Conservation (phyloP, 371 early-diverging fungal genomes). For the Gilbertella persicaria region DNA sequence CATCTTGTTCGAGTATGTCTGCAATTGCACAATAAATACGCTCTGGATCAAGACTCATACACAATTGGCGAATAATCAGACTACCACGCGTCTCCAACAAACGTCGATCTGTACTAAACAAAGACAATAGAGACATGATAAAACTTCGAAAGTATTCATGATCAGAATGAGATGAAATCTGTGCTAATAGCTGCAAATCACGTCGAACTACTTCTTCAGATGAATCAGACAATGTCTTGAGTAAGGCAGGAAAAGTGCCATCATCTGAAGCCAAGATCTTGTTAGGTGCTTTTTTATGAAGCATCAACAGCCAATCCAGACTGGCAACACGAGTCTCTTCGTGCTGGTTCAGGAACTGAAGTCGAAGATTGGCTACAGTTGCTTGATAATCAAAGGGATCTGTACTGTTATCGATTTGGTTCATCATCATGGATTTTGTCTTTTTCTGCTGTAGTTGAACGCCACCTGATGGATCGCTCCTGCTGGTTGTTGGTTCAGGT, state of each 20-base stretch:
- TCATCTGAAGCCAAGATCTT: slow-evolving; percentile 76
- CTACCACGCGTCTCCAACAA: slow-evolving; percentile 83
- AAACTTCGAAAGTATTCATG: slow-evolving; percentile 78
- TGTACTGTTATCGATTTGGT: not conserved
- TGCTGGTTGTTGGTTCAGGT: slow-evolving; percentile 27
- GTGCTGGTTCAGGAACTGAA: slow-evolving; percentile 78
- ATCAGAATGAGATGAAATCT: slow-evolving; percentile 82
- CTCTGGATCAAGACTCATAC: slow-evolving; percentile 83
- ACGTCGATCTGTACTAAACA: slow-evolving; percentile 86
- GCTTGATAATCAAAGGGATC: slow-evolving; percentile 78
- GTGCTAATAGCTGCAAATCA: slow-evolving; percentile 89
- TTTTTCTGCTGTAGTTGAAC: slow-evolving; percentile 8
- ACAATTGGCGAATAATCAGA: slow-evolving; percentile 88
- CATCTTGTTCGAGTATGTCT: slow-evolving; percentile 79
- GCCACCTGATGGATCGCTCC: slow-evolving; percentile 28
- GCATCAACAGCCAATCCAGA: slow-evolving; percentile 90
- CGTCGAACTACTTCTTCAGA: slow-evolving; percentile 89
- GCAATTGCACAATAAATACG: slow-evolving; percentile 82
- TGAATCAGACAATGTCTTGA: slow-evolving; percentile 84
- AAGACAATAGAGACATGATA: slow-evolving; percentile 75
- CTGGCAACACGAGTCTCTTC: slow-evolving; percentile 88
- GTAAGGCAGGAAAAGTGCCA: slow-evolving; percentile 77
- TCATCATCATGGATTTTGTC: not conserved
- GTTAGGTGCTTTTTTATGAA: slow-evolving; percentile 86
- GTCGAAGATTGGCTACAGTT: slow-evolving; percentile 74